These are phyloP conservation scores for Kappamyces sp. DNA, from an alignment of 192 early-diverging fungal genomes.

Conservation along the genomic window DNA sequence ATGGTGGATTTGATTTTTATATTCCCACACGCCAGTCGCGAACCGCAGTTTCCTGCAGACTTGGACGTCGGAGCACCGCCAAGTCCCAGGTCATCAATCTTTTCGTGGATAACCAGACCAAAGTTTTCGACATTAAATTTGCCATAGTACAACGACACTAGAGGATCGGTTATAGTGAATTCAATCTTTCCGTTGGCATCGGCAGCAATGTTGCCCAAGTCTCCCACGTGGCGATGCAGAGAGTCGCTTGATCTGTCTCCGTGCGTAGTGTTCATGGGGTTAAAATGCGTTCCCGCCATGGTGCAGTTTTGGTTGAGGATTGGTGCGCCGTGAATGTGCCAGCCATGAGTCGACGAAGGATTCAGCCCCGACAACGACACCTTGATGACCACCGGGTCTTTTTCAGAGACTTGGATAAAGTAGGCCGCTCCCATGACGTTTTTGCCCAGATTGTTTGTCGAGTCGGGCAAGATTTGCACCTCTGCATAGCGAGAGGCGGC, in stretches of 20 bases:
- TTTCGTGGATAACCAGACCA: constrained; percentile 80
- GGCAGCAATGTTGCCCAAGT: constrained; percentile 78
- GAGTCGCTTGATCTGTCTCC: constrained; percentile 57
- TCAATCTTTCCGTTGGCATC: constrained; percentile 50
- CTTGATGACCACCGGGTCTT: no score
- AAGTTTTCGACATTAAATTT: constrained; percentile 70
- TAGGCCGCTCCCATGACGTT: no score
- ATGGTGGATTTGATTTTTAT: no score
- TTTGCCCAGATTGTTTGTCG: no score
- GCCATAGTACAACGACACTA: constrained; percentile 64
- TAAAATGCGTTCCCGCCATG: constrained; percentile 79
- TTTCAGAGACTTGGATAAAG: no score
- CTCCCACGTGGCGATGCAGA: constrained; percentile 70
- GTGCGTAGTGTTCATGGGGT: constrained; percentile 72
- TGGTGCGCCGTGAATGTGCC: constrained; percentile 62
- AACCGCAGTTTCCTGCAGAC: constrained; percentile 77
- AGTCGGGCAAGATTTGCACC: no score
- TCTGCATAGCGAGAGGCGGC: no score
- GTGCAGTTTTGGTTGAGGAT: constrained; percentile 67
- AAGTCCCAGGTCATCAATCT: constrained; percentile 80
- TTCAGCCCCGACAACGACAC: not conserved
- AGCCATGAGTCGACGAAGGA: not conserved
- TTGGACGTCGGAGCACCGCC: constrained; percentile 65
- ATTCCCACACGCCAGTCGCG: constrained; percentile 71
- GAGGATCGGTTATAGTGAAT: constrained; percentile 43